Conservation (phyloP, 208 protist species). For the Leishmania arabica region DNA sequence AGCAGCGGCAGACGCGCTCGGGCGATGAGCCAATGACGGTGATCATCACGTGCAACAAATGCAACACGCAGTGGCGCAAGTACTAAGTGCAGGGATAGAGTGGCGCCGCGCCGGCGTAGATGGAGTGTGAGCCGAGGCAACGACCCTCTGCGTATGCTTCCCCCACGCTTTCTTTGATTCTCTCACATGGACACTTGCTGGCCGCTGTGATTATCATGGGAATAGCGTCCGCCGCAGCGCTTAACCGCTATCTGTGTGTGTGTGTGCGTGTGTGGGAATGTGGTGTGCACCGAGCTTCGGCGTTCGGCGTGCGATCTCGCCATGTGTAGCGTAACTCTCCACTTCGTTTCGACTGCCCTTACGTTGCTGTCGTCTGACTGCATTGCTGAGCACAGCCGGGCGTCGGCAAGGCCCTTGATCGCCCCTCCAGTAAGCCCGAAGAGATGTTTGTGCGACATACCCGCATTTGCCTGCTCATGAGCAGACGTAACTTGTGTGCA, state of each 20-base stretch:
- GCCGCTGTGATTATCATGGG: too few relatives aligned
- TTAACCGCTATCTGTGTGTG: not conserved
- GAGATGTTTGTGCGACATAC: not conserved
- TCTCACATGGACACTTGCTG: not conserved
- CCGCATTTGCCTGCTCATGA: not conserved
- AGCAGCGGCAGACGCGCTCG: constrained; percentile 96
- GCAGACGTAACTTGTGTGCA: not conserved
- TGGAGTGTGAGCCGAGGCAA: not conserved
- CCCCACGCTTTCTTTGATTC: not conserved
- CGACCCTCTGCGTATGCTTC: not conserved
- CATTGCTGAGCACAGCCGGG: not conserved
- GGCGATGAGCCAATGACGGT: constrained; percentile 98
- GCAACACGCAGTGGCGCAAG: constrained; percentile 74
- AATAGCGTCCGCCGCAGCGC: not conserved
- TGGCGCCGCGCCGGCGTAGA: not conserved
- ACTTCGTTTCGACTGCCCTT: not conserved
- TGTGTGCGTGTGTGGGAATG: not conserved
- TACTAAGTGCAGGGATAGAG: constrained; percentile 29
- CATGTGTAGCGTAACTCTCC: not conserved
- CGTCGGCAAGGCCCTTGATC: not conserved
- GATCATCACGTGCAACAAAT: constrained; percentile 95
- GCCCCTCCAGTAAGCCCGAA: too few relatives aligned
- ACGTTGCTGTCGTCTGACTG: not conserved
- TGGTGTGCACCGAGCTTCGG: not conserved
- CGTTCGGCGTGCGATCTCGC: not conserved